phyloP scores from a whole-genome alignment of 192 early-diverging fungal species.

The Haplosporangium gracile region DNA sequence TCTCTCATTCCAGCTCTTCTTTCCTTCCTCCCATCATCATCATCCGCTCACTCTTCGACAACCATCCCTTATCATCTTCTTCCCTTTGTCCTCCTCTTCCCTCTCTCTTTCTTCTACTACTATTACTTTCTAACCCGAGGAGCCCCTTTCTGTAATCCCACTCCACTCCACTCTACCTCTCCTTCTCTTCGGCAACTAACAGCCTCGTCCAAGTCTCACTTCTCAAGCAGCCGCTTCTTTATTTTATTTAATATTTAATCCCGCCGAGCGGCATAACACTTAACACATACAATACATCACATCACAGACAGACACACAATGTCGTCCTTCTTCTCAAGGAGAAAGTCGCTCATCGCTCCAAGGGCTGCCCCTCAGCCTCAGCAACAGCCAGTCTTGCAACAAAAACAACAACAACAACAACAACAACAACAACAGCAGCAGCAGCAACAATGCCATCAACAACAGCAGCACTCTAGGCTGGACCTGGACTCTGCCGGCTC shows the following conservation, averaged over 20 bases:
- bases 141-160: neutral
- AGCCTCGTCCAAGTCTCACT: neutral
- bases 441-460: slow-evolving; percentile 2
- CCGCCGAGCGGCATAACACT: neutral
- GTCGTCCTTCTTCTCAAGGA: slow-evolving; percentile 45
- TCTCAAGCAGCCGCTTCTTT: neutral
- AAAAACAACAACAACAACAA: slow-evolving; percentile 16
- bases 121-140: neutral
- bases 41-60: neutral
- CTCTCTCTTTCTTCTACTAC: neutral
- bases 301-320: slow-evolving; percentile 6
- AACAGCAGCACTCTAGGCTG: slow-evolving; percentile 24
- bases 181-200: neutral
- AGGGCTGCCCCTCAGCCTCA: slow-evolving; percentile 17
- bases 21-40: neutral
- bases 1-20: neutral
- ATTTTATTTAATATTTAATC: neutral
- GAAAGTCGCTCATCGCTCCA: slow-evolving; percentile 34
- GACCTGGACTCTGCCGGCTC: slow-evolving; percentile 32
- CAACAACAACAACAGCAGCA: neutral
- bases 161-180: neutral
- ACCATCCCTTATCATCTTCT: neutral
- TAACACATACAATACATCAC: neutral
- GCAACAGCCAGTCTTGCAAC: neutral
- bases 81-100: neutral